phyloP scores from a whole-genome alignment of 805 yeast species.

The Yamadazyma laniorum region DNA sequence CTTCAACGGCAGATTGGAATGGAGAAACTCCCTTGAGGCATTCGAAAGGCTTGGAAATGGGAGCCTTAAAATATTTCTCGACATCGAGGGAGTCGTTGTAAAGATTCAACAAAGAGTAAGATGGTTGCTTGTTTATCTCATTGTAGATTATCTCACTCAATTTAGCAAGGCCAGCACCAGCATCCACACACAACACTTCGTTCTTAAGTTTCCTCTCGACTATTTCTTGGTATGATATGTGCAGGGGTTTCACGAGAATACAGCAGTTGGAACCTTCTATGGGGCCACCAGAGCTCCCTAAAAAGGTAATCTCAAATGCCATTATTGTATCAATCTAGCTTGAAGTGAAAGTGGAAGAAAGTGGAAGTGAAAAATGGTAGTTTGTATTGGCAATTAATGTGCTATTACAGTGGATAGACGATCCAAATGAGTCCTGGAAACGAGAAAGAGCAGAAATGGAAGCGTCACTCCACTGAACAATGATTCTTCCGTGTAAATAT shows the following conservation, averaged over 20 bases:
- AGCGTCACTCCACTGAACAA: too few relatives aligned
- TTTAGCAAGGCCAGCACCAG: conserved; percentile 69
- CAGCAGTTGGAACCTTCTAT: conserved; percentile 68
- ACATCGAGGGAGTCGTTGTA: conserved; percentile 32
- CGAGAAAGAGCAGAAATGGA: too few relatives aligned
- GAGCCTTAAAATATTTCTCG: conserved; percentile 18
- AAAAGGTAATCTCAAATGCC: conserved; percentile 58
- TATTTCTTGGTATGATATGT: conserved; percentile 40
- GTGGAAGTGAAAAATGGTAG: too few relatives aligned
- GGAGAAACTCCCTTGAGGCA: conserved; percentile 12
- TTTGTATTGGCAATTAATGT: too few relatives aligned
- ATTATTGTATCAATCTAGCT: too few relatives aligned
- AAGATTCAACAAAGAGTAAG: conserved; percentile 7
- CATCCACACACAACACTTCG: conserved; percentile 64
- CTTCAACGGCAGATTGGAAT: conserved; percentile 8
- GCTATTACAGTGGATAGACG: too few relatives aligned
- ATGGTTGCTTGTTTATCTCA: conserved; percentile 20
- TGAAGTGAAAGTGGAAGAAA: too few relatives aligned
- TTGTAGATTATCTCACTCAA: conserved; percentile 43
- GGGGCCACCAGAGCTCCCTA: conserved; percentile 89
- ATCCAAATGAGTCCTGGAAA: too few relatives aligned
- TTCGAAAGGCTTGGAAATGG: conserved; percentile 25
- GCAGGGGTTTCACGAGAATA: conserved; percentile 58
- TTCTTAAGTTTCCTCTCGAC: conserved; percentile 22
- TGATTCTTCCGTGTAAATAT: too few relatives aligned